Evolutionary conservation across 83 land plant genomes (phyloP).

Genomic region (Picea engelmannii): DNA sequence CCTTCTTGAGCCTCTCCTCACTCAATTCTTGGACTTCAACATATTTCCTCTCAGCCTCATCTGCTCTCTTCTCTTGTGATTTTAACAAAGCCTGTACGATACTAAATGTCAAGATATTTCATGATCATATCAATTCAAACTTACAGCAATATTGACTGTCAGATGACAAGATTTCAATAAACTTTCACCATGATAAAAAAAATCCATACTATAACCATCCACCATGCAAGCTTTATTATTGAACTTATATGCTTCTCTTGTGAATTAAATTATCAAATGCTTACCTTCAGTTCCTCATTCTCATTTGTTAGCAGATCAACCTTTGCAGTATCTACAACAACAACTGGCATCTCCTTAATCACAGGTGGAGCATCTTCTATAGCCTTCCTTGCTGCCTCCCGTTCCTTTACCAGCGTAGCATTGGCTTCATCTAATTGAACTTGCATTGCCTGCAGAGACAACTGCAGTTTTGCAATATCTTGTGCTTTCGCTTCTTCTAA

Average conservation of each 20-base stretch:
- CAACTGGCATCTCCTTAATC: slow-evolving; percentile 55
- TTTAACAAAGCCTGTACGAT: slow-evolving; percentile 29
- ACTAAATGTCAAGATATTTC: background rate
- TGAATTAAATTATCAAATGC: slow-evolving; percentile 9
- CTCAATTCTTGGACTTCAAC: slow-evolving; percentile 33
- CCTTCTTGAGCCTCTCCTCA: slow-evolving; percentile 44
- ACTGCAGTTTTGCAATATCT: slow-evolving; percentile 74
- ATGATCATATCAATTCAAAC: background rate
- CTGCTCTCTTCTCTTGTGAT: slow-evolving; percentile 37
- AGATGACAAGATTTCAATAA: background rate
- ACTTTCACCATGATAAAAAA: background rate
- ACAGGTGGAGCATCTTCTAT: slow-evolving; percentile 64
- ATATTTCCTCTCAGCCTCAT: slow-evolving; percentile 42
- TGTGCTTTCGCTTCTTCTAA: slow-evolving; percentile 85
- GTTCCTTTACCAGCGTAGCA: slow-evolving; percentile 61
- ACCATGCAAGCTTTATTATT: background rate
- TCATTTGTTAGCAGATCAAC: slow-evolving; percentile 65
- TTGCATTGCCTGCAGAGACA: slow-evolving; percentile 64
- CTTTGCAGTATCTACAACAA: slow-evolving; percentile 64
- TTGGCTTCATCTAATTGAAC: slow-evolving; percentile 64
- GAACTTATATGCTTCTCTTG: background rate
- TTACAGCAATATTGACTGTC: background rate
- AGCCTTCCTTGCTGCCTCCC: slow-evolving; percentile 69
- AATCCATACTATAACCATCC: background rate
- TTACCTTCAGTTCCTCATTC: slow-evolving; percentile 89